Conservation (phyloP, 2,329 filamentous ascomycete species). For the Stachybotrys chlorohalonatus region DNA sequence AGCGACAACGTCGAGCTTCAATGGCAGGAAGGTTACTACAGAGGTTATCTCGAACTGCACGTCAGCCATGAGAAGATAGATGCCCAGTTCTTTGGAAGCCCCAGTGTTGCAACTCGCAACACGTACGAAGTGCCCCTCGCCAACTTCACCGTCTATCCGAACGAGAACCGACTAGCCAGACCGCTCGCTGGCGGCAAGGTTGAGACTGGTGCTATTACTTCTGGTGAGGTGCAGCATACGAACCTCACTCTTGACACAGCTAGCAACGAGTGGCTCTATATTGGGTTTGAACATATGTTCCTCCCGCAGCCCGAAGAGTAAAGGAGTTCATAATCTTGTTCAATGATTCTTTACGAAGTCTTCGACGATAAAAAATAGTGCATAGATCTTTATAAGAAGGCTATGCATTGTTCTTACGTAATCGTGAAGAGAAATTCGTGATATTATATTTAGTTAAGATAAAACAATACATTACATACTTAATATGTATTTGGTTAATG, state of each 20-base stretch:
- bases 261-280: background rate
- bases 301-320: background rate
- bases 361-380: too few species aligned
- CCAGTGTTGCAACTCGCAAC: slow-evolving; percentile 50
- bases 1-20: slow-evolving; percentile 53
- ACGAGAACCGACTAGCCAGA: slow-evolving; percentile 47
- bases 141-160: slow-evolving; percentile 58
- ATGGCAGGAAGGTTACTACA: slow-evolving; percentile 67
- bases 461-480: too few species aligned
- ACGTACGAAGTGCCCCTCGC: slow-evolving; percentile 56
- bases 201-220: slow-evolving; percentile 47
- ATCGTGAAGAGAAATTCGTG: background rate
- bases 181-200: slow-evolving; percentile 31
- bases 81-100: slow-evolving; percentile 55
- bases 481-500: too few species aligned
- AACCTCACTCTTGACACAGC: background rate
- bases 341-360: too few species aligned
- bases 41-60: slow-evolving; percentile 61
- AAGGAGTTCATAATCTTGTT: background rate
- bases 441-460: too few species aligned
- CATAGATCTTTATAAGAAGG: too few species aligned
- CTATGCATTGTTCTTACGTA: background rate
- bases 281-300: background rate
- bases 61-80: slow-evolving; percentile 46
- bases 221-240: slow-evolving; percentile 28